Percentiles rank a stretch among this genome's conserved stretches.
phyloP scores from a whole-genome alignment of 2,329 filamentous ascomycete genomes.

The Colletotrichum sp. region DNA sequence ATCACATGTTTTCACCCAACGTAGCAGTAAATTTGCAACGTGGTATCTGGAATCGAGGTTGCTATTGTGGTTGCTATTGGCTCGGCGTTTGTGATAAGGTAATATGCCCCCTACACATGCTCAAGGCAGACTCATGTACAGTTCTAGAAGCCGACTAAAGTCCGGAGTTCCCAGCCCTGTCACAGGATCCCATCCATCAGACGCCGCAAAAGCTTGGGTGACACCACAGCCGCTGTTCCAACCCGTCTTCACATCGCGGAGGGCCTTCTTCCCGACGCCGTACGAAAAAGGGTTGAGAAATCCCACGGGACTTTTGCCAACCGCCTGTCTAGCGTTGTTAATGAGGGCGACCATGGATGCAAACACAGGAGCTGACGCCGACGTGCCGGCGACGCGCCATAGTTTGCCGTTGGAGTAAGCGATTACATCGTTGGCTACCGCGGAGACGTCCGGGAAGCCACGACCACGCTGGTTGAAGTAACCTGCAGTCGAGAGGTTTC shows the following conservation, averaged over 20 bases:
- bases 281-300: constrained; percentile 41
- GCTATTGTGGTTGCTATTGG: neutral
- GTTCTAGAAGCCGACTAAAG: neutral
- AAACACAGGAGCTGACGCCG: constrained; percentile 19
- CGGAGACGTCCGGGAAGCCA: constrained; percentile 42
- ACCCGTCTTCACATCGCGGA: constrained; percentile 27
- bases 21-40: neutral
- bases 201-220: constrained; percentile 25
- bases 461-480: constrained; percentile 39
- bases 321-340: constrained; percentile 39
- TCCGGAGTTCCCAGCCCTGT: constrained; percentile 27
- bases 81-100: neutral
- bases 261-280: constrained; percentile 21
- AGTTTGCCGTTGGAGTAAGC: neutral
- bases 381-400: neutral
- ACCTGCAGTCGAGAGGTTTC: neutral
- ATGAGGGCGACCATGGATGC: constrained; percentile 26
- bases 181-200: constrained; percentile 30
- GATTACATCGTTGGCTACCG: constrained; percentile 56
- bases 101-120: neutral
- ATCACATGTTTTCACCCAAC: neutral
- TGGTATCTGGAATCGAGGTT: neutral
- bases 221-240: constrained; percentile 31
- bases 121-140: neutral
- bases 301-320: constrained; percentile 38